These are phyloP conservation scores for Huiozyma sinensis DNA, from an alignment of 805 yeast genomes.

Conservation along the genomic window DNA sequence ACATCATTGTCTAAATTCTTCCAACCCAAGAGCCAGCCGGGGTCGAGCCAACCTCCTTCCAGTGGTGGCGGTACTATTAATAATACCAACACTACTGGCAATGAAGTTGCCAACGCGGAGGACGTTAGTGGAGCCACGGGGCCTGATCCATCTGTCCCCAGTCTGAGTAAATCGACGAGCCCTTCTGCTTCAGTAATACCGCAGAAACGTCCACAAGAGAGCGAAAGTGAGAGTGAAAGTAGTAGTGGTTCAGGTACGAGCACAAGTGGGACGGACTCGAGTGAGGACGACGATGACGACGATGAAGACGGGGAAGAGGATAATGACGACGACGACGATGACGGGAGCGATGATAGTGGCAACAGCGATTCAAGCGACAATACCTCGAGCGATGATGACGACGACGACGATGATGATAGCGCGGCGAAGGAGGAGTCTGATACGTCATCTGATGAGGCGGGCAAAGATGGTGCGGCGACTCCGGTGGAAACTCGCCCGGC, in stretches of 20 bases:
- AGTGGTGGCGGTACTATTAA: conserved; percentile 1
- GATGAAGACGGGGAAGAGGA: conserved; percentile 20
- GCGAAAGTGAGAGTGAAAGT: conserved; percentile 30
- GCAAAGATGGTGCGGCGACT: too few species aligned
- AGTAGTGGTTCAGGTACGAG: conserved; percentile 22
- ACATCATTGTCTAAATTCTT: conserved; percentile 28
- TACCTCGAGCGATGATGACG: conserved; percentile 1
- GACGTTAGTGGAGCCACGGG: neutral
- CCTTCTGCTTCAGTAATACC: too few species aligned
- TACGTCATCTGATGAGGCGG: too few species aligned
- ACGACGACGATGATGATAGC: neutral
- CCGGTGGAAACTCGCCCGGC: too few species aligned
- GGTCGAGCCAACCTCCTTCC: neutral
- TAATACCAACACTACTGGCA: conserved; percentile 1
- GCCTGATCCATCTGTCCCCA: too few species aligned
- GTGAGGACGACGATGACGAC: conserved; percentile 17
- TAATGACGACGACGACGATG: conserved; percentile 13
- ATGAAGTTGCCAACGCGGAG: conserved; percentile 2
- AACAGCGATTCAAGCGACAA: conserved; percentile 26
- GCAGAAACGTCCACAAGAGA: too few species aligned
- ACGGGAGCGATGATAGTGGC: conserved; percentile 5
- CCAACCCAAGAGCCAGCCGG: conserved; percentile 25
- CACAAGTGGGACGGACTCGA: conserved; percentile 10
- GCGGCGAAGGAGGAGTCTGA: too few species aligned
- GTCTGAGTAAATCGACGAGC: too few species aligned